These are phyloP conservation scores for Mortierella sp. DNA, from an alignment of 371 early-diverging fungal species.

Conservation along the genomic window DNA sequence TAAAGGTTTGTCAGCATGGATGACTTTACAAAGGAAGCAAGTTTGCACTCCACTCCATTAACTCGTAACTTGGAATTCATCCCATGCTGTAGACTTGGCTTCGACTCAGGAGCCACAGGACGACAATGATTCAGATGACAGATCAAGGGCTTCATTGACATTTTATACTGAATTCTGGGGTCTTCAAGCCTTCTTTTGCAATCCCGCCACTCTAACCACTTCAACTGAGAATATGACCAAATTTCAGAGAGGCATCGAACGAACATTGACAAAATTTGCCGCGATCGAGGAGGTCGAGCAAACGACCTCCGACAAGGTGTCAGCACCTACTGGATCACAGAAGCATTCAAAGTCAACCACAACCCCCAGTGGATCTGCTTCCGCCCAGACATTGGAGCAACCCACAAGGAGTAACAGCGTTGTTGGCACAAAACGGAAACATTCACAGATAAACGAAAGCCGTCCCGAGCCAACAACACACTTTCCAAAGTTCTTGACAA, in stretches of 20 bases:
- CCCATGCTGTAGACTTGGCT: not conserved
- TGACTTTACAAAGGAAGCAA: too few species aligned
- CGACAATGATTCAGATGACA: constrained; percentile 51
- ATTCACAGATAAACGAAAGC: constrained; percentile 15
- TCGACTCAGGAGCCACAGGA: not conserved
- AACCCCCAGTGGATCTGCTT: not conserved
- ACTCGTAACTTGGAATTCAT: too few species aligned
- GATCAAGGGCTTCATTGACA: not conserved
- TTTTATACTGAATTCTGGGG: constrained; percentile 51
- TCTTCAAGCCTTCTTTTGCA: constrained; percentile 42
- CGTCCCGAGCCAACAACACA: constrained; percentile 57
- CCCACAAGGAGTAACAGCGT: not conserved
- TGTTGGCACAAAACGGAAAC: constrained; percentile 27
- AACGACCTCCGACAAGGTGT: constrained; percentile 52
- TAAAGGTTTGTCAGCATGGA: constrained; percentile 11
- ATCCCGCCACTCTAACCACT: constrained; percentile 24
- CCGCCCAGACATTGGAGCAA: not conserved
- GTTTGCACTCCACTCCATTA: too few species aligned
- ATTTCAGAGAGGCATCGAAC: constrained; percentile 21
- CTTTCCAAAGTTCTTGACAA: constrained; percentile 82
- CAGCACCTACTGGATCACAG: constrained; percentile 5
- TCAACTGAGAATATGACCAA: constrained; percentile 17
- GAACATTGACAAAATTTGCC: constrained; percentile 22
- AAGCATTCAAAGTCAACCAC: constrained; percentile 5
- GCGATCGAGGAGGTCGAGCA: constrained; percentile 52